Evolutionary conservation across 169 alveolate genomes (phyloP).

Genomic region (Eimeria tenella): DNA sequence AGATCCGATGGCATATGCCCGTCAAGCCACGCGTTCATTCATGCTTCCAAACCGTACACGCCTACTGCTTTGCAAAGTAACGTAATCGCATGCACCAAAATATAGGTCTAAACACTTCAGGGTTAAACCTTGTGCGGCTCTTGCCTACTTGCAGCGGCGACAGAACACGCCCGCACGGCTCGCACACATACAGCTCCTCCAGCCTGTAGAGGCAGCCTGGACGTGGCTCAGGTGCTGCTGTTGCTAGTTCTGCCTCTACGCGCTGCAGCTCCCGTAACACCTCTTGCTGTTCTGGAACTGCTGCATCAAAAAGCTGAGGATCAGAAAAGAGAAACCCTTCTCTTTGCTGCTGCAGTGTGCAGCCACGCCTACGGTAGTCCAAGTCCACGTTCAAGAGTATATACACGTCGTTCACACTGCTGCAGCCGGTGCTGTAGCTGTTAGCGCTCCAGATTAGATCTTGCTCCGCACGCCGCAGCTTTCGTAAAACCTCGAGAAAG

Average conservation of each 20-base stretch:
- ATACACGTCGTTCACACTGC: conserved; percentile 29
- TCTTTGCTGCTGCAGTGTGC: not conserved
- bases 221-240: not conserved
- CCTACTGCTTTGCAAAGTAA: not conserved
- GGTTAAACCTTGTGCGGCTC: no score
- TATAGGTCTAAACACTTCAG: no score
- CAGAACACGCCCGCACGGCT: conserved; percentile 21
- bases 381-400: not conserved
- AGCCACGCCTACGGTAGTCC: not conserved
- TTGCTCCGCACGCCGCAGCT: not conserved
- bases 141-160: conserved; percentile 39
- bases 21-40: no score
- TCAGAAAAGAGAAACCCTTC: conserved; percentile 3
- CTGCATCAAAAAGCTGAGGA: not conserved
- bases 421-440: conserved; percentile 16
- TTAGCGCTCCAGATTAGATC: not conserved
- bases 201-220: conserved; percentile 45
- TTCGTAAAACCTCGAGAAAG: conserved; percentile 6
- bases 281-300: not conserved
- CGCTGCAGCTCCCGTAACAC: conserved; percentile 11
- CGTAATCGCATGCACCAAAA: no score
- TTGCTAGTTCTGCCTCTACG: not conserved
- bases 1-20: not conserved
- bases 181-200: conserved; percentile 38
- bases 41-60: not conserved